Percentiles rank a stretch among this genome's conserved stretches.
Evolutionary conservation across 306 rosid species (phyloP).

Genomic region (Leucaena leucocephala): DNA sequence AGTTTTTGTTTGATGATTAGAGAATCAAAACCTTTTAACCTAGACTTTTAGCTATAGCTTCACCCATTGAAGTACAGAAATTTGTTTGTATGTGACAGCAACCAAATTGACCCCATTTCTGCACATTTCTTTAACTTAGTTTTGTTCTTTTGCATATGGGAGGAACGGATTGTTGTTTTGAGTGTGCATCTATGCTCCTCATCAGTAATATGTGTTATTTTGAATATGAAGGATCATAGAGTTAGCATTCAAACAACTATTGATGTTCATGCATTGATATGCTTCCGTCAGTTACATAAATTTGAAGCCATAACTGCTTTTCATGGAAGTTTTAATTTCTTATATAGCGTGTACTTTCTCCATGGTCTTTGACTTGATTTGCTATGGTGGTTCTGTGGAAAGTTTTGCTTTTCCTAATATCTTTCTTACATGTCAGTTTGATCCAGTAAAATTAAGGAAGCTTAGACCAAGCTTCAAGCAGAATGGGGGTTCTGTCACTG

Average conservation of each 20-base stretch:
- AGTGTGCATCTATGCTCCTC: conserved; percentile 12
- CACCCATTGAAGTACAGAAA: conserved; percentile 1
- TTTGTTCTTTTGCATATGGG: background rate
- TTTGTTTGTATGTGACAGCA: background rate
- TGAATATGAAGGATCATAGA: conserved; percentile 19
- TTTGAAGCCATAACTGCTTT: conserved; percentile 15
- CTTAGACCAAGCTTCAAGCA: conserved; percentile 85
- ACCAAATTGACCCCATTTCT: conserved; percentile 24
- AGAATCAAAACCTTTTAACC: background rate
- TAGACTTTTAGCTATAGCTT: conserved; percentile 1
- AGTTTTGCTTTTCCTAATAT: conserved; percentile 24
- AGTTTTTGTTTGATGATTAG: background rate
- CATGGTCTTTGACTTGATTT: conserved; percentile 15
- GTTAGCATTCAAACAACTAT: conserved; percentile 4
- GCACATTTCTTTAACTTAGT: background rate
- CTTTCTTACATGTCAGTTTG: conserved; percentile 60
- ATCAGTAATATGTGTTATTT: conserved; percentile 24
- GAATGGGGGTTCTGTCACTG: conserved; percentile 85
- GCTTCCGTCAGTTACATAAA: conserved; percentile 16
- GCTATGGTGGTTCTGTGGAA: conserved; percentile 10
- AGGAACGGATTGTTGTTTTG: background rate
- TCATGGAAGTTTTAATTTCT: conserved; percentile 18
- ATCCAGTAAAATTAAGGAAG: conserved; percentile 77
- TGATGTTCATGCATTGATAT: conserved; percentile 15
- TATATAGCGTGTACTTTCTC: conserved; percentile 30